Base-by-base conservation (phyloP, 129 eudicot genomes). In the Pittosporum tobira region DNA sequence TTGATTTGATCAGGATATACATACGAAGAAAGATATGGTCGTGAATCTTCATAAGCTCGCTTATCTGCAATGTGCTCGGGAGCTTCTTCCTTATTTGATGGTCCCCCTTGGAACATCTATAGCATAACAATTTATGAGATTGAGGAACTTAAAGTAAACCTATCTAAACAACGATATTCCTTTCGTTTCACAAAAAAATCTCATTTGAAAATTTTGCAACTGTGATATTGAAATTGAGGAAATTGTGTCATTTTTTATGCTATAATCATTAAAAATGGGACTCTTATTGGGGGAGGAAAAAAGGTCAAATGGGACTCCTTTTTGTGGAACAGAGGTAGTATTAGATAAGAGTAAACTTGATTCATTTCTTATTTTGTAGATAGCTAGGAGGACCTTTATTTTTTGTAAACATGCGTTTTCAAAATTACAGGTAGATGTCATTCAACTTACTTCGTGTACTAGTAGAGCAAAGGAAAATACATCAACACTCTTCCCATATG, bases 101-200 rank as follows among this genome's bases (percentile, higher is more conserved):
- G 91, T 45, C 83, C 73, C 45, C 85, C 91, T 26, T 72, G 91
- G 75, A 83, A 83, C 91, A 83, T 83, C 85, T 83, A 69, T 45
- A 59, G 25, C 22, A 36, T 2, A 36, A 49, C 55, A 69, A 60
- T 23, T 44, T 51, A 22, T 69, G 14, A 5, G 48, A 16, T 56
- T 34, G 7, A 34, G 40, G 10, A 34, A 9, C 2, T 12, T 34
- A n/a, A n/a, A n/a, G n/a, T n/a, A n/a, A n/a, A n/a, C n/a, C n/a
- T n/a, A n/a, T n/a, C n/a, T n/a, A n/a, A n/a, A n/a, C n/a, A n/a
- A n/a, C n/a, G n/a, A n/a, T n/a, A n/a, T n/a, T n/a, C n/a, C n/a
- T n/a, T n/a, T n/a, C n/a, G n/a, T n/a, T n/a, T n/a, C n/a, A n/a
- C n/a, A n/a, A n/a, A n/a, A n/a, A n/a, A n/a, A n/a, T n/a, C n/a